Conservation (phyloP, 345 rosid genomes). For the Pistacia atlantica region DNA sequence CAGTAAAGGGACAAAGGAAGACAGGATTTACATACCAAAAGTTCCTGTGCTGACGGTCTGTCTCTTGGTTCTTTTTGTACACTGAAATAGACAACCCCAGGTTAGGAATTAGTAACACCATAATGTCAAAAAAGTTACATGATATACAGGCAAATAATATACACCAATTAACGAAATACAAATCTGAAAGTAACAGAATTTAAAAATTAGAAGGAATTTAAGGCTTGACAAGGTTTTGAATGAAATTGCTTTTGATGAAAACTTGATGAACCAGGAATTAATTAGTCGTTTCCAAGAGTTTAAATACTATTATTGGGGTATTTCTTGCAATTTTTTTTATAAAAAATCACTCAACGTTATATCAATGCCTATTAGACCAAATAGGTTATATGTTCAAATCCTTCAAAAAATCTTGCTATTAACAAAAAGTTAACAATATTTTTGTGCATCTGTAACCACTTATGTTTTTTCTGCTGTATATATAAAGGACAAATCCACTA, state of each 20-base stretch:
- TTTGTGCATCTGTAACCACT: no score
- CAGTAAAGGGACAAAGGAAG: slow-evolving; percentile 8
- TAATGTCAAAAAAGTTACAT: background rate
- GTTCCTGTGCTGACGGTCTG: slow-evolving; percentile 68
- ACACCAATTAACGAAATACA: no score
- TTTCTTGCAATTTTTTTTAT: no score
- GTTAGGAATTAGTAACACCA: slow-evolving; percentile 22
- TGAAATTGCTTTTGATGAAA: background rate
- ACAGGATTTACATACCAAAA: slow-evolving; percentile 48
- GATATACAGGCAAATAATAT: background rate
- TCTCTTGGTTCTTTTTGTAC: slow-evolving; percentile 75
- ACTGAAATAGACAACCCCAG: slow-evolving; percentile 46
- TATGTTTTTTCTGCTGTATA: no score
- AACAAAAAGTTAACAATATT: no score
- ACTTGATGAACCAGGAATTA: background rate
- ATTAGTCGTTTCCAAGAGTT: no score
- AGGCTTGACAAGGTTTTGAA: background rate
- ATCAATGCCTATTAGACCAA: no score
- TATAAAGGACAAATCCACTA: no score
- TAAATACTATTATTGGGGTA: no score
- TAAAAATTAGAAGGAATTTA: background rate
- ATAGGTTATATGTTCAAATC: no score
- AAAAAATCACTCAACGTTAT: no score
- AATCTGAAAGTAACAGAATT: background rate
- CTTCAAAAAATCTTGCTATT: no score